A percentile compares a stretch with the other conserved stretches of the same genome.
These are phyloP conservation scores for Peronospora destructor DNA, from an alignment of 352 stramenopile species.

Conservation along the genomic window DNA sequence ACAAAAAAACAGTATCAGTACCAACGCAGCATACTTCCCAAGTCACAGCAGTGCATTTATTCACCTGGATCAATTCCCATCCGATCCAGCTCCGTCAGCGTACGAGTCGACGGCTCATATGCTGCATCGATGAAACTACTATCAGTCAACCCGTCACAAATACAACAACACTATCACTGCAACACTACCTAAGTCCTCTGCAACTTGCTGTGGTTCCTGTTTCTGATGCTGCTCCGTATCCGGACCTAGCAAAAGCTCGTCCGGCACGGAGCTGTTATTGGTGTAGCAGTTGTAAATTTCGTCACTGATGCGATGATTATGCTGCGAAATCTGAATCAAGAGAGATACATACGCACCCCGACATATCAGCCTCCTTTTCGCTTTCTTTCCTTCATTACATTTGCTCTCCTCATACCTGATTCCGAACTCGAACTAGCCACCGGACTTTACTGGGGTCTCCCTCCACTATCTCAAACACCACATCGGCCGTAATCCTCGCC, in stretches of 20 bases:
- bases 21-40: neutral
- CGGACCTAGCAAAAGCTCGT: conserved; percentile 49
- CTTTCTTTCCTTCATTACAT: neutral
- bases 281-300: conserved; percentile 75
- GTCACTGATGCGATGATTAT: conserved; percentile 73
- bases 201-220: conserved; percentile 16
- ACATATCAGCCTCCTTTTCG: neutral
- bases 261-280: conserved; percentile 73
- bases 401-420: conserved; percentile 35
- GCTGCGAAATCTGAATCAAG: conserved; percentile 48
- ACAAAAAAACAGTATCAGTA: conserved; percentile 1
- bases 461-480: conserved; percentile 50
- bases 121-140: conserved; percentile 7
- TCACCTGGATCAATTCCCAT: conserved; percentile 23
- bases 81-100: conserved; percentile 23
- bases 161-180: neutral
- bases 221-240: conserved; percentile 20
- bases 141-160: neutral
- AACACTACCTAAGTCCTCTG: conserved; percentile 18
- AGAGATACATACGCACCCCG: neutral
- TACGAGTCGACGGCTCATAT: conserved; percentile 26
- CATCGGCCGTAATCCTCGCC: conserved; percentile 63
- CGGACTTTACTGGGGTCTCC: conserved; percentile 35
- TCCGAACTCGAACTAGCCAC: conserved; percentile 72
- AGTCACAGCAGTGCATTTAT: neutral